phyloP scores from a whole-genome alignment of 2,329 filamentous ascomycete species.

The Pezicula radicicola region DNA sequence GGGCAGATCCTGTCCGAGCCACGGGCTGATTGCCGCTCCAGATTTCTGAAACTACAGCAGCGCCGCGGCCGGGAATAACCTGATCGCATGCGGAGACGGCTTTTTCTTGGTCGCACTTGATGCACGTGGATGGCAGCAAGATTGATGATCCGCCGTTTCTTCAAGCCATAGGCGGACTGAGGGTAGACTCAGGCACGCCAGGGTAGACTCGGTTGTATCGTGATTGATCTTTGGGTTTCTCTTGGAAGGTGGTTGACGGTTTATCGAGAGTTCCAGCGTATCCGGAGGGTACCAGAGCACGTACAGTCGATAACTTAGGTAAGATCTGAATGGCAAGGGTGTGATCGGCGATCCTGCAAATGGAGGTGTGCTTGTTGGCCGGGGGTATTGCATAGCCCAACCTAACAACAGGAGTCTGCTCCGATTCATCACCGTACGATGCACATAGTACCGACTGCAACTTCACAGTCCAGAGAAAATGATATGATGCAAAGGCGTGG shows the following conservation, averaged over 20 bases:
- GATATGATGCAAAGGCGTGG: background rate
- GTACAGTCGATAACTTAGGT: background rate
- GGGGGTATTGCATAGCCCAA: background rate
- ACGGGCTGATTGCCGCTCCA: background rate
- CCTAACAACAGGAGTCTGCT: background rate
- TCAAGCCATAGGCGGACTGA: too few species aligned
- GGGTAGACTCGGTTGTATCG: too few species aligned
- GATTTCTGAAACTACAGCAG: background rate
- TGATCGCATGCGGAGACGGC: background rate
- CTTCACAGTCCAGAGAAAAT: background rate
- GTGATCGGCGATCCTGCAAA: slow-evolving; percentile 1
- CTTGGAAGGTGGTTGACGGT: background rate
- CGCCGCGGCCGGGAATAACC: background rate
- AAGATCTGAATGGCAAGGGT: background rate
- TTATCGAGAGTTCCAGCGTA: background rate
- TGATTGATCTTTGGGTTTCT: too few species aligned
- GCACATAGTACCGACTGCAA: background rate
- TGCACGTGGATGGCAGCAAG: too few species aligned
- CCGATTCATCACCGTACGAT: background rate
- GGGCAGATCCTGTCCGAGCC: background rate
- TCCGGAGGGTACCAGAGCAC: background rate
- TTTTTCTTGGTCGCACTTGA: background rate
- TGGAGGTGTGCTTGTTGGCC: slow-evolving; percentile 1
- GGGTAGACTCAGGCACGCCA: too few species aligned
- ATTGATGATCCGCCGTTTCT: too few species aligned